Percentiles rank a stretch among this genome's conserved stretches.
These are phyloP conservation scores for Trichothecium roseum DNA, from an alignment of 2,329 filamentous ascomycete species.

Conservation along the genomic window DNA sequence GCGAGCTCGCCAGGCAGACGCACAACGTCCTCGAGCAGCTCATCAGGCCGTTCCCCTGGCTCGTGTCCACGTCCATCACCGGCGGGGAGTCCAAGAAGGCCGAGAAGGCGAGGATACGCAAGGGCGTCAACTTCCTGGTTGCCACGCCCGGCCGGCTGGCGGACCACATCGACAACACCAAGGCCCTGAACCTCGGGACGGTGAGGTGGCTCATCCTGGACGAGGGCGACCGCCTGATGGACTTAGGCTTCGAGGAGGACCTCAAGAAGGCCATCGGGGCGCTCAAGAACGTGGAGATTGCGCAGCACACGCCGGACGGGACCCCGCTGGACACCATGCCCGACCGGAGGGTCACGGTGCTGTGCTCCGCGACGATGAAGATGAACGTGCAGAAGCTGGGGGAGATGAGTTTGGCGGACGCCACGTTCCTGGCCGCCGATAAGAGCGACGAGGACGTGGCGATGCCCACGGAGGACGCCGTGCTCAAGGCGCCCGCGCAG, in stretches of 20 bases:
- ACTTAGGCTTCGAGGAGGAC: conserved; percentile 92
- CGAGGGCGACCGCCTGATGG: conserved; percentile 97
- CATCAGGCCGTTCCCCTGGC: conserved; percentile 82
- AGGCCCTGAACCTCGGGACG: conserved; percentile 76
- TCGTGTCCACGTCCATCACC: conserved; percentile 78
- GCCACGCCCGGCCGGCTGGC: conserved; percentile 85
- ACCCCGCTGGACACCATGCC: conserved; percentile 55
- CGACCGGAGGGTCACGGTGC: conserved; percentile 68
- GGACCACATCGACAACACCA: conserved; percentile 88
- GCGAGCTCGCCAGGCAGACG: conserved; percentile 92
- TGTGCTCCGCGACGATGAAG: conserved; percentile 97
- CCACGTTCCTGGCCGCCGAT: conserved; percentile 69
- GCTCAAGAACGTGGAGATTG: conserved; percentile 55
- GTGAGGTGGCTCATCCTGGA: conserved; percentile 92
- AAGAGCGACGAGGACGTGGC: conserved; percentile 34
- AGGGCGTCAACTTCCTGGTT: conserved; percentile 91
- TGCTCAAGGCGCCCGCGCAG: conserved; percentile 78
- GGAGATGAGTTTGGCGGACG: conserved; percentile 90
- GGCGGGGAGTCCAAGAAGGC: conserved; percentile 62
- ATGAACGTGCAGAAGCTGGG: conserved; percentile 91
- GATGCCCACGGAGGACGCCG: conserved; percentile 22
- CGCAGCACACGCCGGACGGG: conserved; percentile 48
- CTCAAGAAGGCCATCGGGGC: conserved; percentile 77
- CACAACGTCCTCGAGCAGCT: conserved; percentile 76
- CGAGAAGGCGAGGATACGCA: conserved; percentile 87